Conservation (phyloP, 2,329 filamentous ascomycete genomes). For the Aquanectria penicillioides region DNA sequence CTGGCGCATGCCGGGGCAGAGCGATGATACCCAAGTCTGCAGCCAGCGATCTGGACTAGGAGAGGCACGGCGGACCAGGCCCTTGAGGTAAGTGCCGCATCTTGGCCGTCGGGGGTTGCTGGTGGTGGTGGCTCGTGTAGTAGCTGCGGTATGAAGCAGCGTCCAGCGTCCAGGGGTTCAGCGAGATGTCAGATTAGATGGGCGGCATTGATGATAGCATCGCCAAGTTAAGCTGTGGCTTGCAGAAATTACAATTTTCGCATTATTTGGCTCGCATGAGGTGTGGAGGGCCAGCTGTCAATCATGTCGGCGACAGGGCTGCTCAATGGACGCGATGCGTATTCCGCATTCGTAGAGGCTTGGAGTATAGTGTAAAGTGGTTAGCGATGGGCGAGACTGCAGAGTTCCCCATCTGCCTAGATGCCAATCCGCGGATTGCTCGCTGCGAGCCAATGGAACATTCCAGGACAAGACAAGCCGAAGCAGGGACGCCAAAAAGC, state of each 20-base stretch:
- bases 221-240: too few relatives aligned
- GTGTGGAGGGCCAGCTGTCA: neutral
- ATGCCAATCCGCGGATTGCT: neutral
- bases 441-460: slow-evolving; percentile 6
- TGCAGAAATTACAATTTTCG: neutral
- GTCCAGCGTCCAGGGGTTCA: too few relatives aligned
- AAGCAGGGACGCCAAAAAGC: slow-evolving; percentile 2
- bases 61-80: slow-evolving; percentile 8
- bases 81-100: slow-evolving; percentile 10
- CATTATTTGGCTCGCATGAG: neutral
- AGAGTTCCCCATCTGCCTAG: neutral
- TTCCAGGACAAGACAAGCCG: neutral
- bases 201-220: too few relatives aligned
- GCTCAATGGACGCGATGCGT: neutral
- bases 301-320: neutral
- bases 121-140: too few relatives aligned
- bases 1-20: slow-evolving; percentile 7
- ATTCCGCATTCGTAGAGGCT: neutral
- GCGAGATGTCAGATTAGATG: too few relatives aligned
- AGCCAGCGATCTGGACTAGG: slow-evolving; percentile 11
- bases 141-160: too few relatives aligned
- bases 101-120: too few relatives aligned
- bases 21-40: slow-evolving; percentile 22
- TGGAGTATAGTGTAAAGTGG: too few relatives aligned
- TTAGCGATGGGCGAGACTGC: too few relatives aligned